Evolutionary conservation across 75 land plant species (phyloP), one percentile per base, ranked within the genome.

Genomic region (Cryptomeria japonica): DNA sequence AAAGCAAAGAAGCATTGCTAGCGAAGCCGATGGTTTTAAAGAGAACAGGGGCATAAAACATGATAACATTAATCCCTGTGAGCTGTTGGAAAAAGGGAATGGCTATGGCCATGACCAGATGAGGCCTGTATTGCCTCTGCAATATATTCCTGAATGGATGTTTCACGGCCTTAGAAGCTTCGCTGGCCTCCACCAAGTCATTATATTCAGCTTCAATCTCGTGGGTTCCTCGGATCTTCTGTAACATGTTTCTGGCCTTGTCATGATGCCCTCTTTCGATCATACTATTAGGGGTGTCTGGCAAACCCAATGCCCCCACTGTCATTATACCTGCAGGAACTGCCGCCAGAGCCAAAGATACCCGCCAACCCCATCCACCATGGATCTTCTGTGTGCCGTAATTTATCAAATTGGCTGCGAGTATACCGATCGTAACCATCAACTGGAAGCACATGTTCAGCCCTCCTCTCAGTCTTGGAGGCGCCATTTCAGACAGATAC

Each of bases 401-500:
- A 89, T 96, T 96, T 84, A 96, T 58, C 12, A 96, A 46, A 80
- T 95, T 95, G 85, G 97, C 97, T 0, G 83, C 85, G 0, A 95
- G 87, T 47, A 94, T 94, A 4, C 96, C 96, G n/a, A 93, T 84
- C 0, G 94, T 93, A 85, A 95, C 91, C 56, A 92, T 89, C 36
- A 96, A 75, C 76, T 95, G 96, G 87, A 96, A 96, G 76, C 94
- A 90, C 28, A 95, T 96, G 94, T 95, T 96, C 53, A 96, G 91
- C 5, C 88, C 93, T 12, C 97, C 97, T 39, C 97, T 90, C 80
- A 87, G 85, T 82, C 84, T 90, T 76, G 95, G 90, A 0, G 97
- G 97, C 15, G 97, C 97, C 95, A 95, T 95, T 86, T 96, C 97
- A 0, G 97, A 96, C 0, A 96, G 88, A 89, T 96, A 95, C 7